Base-by-base conservation (phyloP, 2,329 filamentous ascomycete genomes). In the Pseudocercospora ulei region DNA sequence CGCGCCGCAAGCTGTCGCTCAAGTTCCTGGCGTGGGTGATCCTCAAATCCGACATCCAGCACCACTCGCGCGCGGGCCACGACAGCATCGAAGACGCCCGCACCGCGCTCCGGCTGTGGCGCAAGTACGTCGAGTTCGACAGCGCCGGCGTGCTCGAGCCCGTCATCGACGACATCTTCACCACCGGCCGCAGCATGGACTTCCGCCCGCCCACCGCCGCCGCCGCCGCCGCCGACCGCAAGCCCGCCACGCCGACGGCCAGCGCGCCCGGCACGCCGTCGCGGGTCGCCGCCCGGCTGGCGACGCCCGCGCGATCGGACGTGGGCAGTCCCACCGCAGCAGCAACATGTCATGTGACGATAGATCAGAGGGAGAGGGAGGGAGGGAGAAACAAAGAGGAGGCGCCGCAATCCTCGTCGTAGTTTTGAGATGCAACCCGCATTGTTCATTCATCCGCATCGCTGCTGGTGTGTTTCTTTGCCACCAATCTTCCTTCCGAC, bases 71-170 rank as follows among this genome's bases (percentile, higher is more conserved):
- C n/a, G 46, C 48, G 17, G 58, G 58, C 1, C 92, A 98, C 62
- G 90, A 98, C 62, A 88, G 81, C 7, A 92, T 98, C 51, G 90
- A 96, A 62, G 90, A 98, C 60, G 87, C 90, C 0, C 74, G 82
- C 16, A 95, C 88, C 25, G 90, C 92, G 0, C 69, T 96, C 25
- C 83, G 85, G 58, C 69, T 98, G 5, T 98, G 75, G 72, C 74
- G 81, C 28, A 95, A 94, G 60, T 95, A 86, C 61, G 72, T 84
- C 47, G 87, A 96, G 63, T 96, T 83, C 55, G 70, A 80, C 36
- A 85, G 92, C 50, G 85, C 84, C 0, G 88, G 87, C 0, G 77
- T 93, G 3, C 66, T 93, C 35, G 79, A 90, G 53, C 69, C 76
- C 22, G 90, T 90, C 67, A 71, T 96, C 31, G 78, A 86, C 56